phyloP scores from a whole-genome alignment of 306 rosid genomes.

The Castanea crenata region DNA sequence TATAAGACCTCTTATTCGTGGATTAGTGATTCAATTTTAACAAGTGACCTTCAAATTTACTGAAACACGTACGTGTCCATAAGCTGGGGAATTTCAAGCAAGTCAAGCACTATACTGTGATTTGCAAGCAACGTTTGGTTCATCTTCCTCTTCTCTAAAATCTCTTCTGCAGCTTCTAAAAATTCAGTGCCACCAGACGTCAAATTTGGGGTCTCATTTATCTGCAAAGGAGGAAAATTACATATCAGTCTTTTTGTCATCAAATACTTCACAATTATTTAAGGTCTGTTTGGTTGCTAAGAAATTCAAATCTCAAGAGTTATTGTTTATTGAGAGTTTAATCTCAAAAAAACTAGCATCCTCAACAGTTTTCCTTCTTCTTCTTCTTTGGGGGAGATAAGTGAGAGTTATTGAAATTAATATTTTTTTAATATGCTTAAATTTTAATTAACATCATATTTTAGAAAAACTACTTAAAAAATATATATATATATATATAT shows the following conservation, averaged over 20 bases:
- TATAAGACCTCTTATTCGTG: background rate
- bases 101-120: slow-evolving; percentile 94
- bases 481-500: too few relatives aligned
- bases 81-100: slow-evolving; percentile 97
- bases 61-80: slow-evolving; percentile 79
- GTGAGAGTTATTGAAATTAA: too few relatives aligned
- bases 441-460: too few relatives aligned
- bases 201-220: slow-evolving; percentile 78
- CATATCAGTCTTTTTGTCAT: slow-evolving; percentile 12
- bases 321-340: too few relatives aligned
- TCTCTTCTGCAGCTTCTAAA: slow-evolving; percentile 79
- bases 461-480: too few relatives aligned
- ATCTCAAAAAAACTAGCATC: too few relatives aligned
- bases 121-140: slow-evolving; percentile 90
- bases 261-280: background rate
- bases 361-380: too few relatives aligned
- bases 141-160: slow-evolving; percentile 95
- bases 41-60: slow-evolving; percentile 2
- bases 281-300: too few relatives aligned
- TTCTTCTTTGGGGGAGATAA: too few relatives aligned
- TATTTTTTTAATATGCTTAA: too few relatives aligned
- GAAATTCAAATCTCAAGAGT: too few relatives aligned
- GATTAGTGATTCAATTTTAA: slow-evolving; percentile 1
- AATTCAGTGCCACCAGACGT: slow-evolving; percentile 90
- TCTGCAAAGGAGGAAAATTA: slow-evolving; percentile 42